These are phyloP conservation scores for Salvia miltiorrhiza DNA, from an alignment of 257 asterid genomes.

Conservation along the genomic window DNA sequence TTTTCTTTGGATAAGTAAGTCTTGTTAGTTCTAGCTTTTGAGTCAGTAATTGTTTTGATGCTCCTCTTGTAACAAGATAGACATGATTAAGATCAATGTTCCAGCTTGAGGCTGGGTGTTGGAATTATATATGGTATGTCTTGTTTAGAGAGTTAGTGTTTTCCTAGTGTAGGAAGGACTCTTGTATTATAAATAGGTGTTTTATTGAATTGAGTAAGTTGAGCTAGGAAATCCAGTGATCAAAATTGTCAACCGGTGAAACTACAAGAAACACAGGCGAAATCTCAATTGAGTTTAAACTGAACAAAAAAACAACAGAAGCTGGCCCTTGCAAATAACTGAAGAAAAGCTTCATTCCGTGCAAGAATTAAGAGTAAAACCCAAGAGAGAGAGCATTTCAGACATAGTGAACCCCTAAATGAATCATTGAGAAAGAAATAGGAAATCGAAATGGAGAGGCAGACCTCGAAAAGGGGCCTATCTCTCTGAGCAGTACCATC, in stretches of 20 bases:
- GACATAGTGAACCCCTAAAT: background rate
- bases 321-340: too few species aligned
- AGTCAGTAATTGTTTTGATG: background rate
- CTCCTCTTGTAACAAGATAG: background rate
- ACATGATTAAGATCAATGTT: too few species aligned
- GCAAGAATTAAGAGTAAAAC: background rate
- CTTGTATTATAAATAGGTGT: background rate
- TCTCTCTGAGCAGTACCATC: conserved; percentile 99
- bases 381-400: too few species aligned
- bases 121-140: background rate
- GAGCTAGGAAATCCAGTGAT: background rate
- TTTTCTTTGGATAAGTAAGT: too few species aligned
- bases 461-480: conserved; percentile 80
- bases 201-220: background rate
- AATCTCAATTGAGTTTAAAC: conserved; percentile 4
- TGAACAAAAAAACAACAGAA: background rate
- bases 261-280: background rate
- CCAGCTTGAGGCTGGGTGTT: too few species aligned
- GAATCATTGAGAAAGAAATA: background rate
- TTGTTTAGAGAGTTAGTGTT: too few species aligned
- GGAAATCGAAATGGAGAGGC: background rate
- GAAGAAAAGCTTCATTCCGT: too few species aligned
- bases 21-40: background rate
- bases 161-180: background rate
- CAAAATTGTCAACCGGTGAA: background rate